Evolutionary conservation across 495 filamentous ascomycete species (phyloP).

Genomic region (Mycothermus thermophilus): DNA sequence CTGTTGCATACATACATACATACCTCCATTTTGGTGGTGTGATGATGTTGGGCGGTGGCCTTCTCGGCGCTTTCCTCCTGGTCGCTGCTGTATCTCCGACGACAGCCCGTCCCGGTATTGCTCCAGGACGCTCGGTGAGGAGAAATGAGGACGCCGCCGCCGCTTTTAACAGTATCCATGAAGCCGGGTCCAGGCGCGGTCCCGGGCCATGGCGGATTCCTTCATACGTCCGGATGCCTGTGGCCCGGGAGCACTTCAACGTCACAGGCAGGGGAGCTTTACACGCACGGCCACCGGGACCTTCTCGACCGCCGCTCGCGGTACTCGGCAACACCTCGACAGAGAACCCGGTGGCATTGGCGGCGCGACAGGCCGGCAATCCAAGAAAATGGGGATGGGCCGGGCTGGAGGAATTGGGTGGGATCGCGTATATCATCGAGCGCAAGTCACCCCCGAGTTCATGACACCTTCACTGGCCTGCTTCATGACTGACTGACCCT

Average conservation of each 20-base stretch:
- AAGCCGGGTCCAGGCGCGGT: neutral
- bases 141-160: too few species aligned
- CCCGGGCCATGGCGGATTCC: slow-evolving; percentile 1
- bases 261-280: slow-evolving; percentile 13
- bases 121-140: too few species aligned
- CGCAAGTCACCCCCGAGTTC: slow-evolving; percentile 19
- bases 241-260: slow-evolving; percentile 16
- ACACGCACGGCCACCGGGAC: neutral
- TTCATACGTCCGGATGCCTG: slow-evolving; percentile 16
- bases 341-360: too few species aligned
- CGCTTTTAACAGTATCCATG: too few species aligned
- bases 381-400: slow-evolving; percentile 17
- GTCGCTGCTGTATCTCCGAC: too few species aligned
- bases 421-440: slow-evolving; percentile 29
- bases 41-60: too few species aligned
- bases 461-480: too few species aligned
- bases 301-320: neutral
- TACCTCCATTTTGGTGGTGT: too few species aligned
- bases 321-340: neutral
- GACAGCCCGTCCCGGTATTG: too few species aligned
- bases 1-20: too few species aligned
- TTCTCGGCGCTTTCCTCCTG: too few species aligned
- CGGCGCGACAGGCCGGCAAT: neutral
- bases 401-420: slow-evolving; percentile 18
- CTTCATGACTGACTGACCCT: too few species aligned